Percentiles rank a stretch among this genome's conserved stretches.
phyloP scores from a whole-genome alignment of 2,329 filamentous ascomycete genomes.

The Colletotrichum horii region DNA sequence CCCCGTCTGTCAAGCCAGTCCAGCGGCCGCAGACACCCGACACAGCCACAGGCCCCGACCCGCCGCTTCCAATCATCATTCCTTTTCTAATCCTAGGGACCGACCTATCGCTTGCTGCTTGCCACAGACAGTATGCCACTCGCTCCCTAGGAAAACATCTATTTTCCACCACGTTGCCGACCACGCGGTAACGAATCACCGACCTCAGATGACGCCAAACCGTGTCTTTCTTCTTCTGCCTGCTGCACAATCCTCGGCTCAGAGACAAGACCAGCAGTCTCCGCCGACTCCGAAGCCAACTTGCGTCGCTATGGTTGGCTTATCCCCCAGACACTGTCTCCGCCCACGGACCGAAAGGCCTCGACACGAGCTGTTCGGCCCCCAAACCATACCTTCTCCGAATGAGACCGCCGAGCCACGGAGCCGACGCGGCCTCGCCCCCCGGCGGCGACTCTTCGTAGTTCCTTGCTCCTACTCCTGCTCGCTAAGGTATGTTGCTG shows the following conservation, averaged over 20 bases:
- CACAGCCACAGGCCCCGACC: background rate
- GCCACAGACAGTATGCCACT: background rate
- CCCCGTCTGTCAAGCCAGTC: background rate
- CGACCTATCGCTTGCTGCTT: background rate
- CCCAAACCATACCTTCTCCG: background rate
- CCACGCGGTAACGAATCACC: slow-evolving; percentile 38
- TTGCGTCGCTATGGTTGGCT: background rate
- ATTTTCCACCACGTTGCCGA: slow-evolving; percentile 25
- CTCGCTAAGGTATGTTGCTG: background rate
- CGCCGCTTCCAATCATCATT: background rate
- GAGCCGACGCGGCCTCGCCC: slow-evolving; percentile 13
- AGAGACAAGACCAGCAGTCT: background rate
- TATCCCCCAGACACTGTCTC: background rate
- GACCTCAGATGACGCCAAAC: background rate
- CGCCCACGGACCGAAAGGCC: background rate
- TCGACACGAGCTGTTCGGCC: background rate
- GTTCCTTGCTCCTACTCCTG: background rate
- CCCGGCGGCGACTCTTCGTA: background rate
- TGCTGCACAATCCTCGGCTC: background rate
- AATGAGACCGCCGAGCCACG: background rate
- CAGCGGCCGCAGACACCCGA: background rate
- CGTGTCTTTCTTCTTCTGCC: background rate
- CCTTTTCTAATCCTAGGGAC: background rate
- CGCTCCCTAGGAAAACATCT: background rate
- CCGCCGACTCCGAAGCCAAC: background rate